Evolutionary conservation across 495 filamentous ascomycete genomes (phyloP).

Genomic region (Oidiodendron maius): DNA sequence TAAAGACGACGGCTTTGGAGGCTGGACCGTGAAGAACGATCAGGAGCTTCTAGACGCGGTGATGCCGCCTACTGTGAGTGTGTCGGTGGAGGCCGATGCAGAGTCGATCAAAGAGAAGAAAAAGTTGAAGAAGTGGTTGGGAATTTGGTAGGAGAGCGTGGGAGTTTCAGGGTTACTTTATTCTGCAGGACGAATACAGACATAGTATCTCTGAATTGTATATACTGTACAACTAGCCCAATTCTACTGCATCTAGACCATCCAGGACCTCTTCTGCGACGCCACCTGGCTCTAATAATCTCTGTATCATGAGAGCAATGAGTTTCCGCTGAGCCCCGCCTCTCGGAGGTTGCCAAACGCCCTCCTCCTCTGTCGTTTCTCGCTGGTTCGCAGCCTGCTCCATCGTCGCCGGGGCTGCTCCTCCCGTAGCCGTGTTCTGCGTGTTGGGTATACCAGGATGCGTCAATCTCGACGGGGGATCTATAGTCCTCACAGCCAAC

Average conservation of each 20-base stretch:
- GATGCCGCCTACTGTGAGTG: too few relatives aligned
- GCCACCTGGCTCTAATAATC: slow-evolving; percentile 62
- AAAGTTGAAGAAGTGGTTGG: slow-evolving; percentile 56
- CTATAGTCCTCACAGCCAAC: slow-evolving; percentile 60
- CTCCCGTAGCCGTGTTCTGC: slow-evolving; percentile 56
- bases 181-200: background rate
- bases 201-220: slow-evolving; percentile 6
- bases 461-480: slow-evolving; percentile 66
- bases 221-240: slow-evolving; percentile 25
- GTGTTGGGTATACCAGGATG: slow-evolving; percentile 53
- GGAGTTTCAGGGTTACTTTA: background rate
- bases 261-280: slow-evolving; percentile 80
- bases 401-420: slow-evolving; percentile 28
- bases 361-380: slow-evolving; percentile 53
- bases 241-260: slow-evolving; percentile 60
- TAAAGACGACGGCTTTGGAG: slow-evolving; percentile 39
- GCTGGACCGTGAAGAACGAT: slow-evolving; percentile 35
- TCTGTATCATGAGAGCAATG: slow-evolving; percentile 59
- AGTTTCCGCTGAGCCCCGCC: slow-evolving; percentile 68
- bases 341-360: slow-evolving; percentile 72
- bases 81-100: too few relatives aligned
- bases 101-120: slow-evolving; percentile 27
- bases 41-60: slow-evolving; percentile 26
- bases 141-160: slow-evolving; percentile 44
- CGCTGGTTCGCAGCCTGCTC: slow-evolving; percentile 34